Conservation (phyloP, 495 filamentous ascomycete species). For the Penicillium soppii region DNA sequence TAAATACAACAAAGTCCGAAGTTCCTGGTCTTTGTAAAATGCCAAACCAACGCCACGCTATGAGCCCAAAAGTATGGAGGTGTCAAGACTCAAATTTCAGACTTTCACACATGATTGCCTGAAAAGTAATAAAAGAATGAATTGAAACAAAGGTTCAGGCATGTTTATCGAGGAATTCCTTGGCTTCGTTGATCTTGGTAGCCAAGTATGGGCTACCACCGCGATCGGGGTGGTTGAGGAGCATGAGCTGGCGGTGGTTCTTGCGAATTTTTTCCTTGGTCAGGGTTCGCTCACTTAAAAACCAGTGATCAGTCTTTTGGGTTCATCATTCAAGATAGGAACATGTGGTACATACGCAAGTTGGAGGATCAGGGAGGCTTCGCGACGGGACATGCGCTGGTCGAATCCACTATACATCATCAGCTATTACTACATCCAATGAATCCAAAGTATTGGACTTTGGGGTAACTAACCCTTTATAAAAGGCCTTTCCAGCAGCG, state of each 20-base stretch:
- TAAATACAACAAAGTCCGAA: constrained; percentile 24
- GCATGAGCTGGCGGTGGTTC: constrained; percentile 94
- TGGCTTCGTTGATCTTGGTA: constrained; percentile 97
- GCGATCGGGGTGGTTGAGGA: constrained; percentile 96
- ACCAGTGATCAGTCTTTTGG: constrained; percentile 23
- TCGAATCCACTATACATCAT: constrained; percentile 71
- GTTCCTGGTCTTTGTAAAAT: constrained; percentile 25
- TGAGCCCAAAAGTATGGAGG: constrained; percentile 32
- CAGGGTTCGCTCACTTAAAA: constrained; percentile 71
- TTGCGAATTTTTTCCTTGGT: constrained; percentile 93
- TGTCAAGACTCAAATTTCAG: background rate
- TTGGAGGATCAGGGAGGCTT: constrained; percentile 89
- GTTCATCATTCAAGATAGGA: background rate
- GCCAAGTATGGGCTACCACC: constrained; percentile 95
- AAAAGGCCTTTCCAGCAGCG: constrained; percentile 84
- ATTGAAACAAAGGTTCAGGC: constrained; percentile 10
- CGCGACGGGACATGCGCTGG: constrained; percentile 83
- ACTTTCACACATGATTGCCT: background rate
- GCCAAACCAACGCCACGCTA: constrained; percentile 48
- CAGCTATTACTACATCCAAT: background rate
- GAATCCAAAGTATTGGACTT: background rate
- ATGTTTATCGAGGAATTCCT: constrained; percentile 89
- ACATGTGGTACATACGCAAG: constrained; percentile 67
- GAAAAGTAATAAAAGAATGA: background rate
- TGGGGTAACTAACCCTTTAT: constrained; percentile 65